Evolutionary conservation across 805 yeast species (phyloP), one percentile per base, ranked within the genome.

Genomic region (Suhomyces faveliae): DNA sequence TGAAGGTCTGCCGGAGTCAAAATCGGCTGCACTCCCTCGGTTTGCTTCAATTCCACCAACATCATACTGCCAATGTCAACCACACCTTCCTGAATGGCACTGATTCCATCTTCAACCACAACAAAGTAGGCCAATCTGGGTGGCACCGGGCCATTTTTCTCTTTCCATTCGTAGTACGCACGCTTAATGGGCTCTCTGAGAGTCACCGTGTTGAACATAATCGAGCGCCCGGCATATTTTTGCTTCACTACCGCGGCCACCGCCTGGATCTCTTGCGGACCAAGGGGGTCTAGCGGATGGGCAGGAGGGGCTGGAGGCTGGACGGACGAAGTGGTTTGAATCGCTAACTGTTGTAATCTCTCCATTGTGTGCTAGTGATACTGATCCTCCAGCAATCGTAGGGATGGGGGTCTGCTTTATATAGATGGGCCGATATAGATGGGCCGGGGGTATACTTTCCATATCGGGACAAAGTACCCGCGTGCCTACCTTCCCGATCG

Each of bases 231-330:
- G 41, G 68, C 61, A 57, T 73, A 81, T 51, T 77, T 61, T 20
- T 69, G 66, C 61, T 76, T 78, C 50, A 86, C 71, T 41, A 81
- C 63, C 35, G 66, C 61, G n/a, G 85, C 74, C 22, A 78, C 83
- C 11, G 79, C 73, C 57, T 74, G 73, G 61, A 86, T 82, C 69
- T 86, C 92, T 45, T 62, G 77, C 21, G 79, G 74, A 42, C 84
- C 68, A 53, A 86, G 77, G 9, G 91, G 92, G 68, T 86, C 91
- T 62, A 85, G 71, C 12, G 89, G 89, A 66, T 84, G 87, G 12
- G 70, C 70, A 50, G 87, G 84, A 3, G 72, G 62, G 43, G 82
- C 69, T 42, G 85, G 84, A 22, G 84, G 72, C 29, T 73, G 67
- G 46, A 67, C 64, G 33, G 84, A 71, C 35, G 85, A 80, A 13